These are phyloP conservation scores for Acanthochlamys bracteata DNA, from an alignment of 106 monocot genomes.

Conservation along the genomic window DNA sequence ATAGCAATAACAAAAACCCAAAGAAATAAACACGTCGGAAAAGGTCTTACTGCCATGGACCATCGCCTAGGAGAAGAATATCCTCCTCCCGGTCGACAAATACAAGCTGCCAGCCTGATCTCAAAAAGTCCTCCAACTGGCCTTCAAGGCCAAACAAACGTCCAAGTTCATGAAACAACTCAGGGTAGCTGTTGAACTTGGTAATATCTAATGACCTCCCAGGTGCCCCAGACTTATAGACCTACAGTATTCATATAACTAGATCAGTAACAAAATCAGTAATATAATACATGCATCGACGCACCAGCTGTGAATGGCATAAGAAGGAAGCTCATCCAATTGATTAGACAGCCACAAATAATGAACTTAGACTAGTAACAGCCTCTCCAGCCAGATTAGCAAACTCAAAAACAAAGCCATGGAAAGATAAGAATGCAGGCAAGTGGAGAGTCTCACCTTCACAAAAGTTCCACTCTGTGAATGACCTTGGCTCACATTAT, in stretches of 20 bases:
- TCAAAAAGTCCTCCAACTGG: constrained; percentile 65
- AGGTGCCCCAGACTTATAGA: constrained; percentile 63
- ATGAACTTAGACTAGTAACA: no score
- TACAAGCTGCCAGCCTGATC: constrained; percentile 99
- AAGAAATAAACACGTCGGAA: background rate
- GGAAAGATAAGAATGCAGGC: background rate
- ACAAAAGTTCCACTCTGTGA: constrained; percentile 57
- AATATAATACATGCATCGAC: no score
- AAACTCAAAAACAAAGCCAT: background rate
- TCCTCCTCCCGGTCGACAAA: constrained; percentile 88
- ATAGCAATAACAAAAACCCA: background rate
- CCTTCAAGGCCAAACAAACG: constrained; percentile 72
- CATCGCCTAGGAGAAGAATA: constrained; percentile 74
- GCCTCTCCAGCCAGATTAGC: background rate
- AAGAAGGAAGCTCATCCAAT: no score
- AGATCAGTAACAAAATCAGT: background rate
- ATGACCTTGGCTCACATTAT: constrained; percentile 28
- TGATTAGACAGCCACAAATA: no score
- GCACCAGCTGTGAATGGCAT: no score
- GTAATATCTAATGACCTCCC: constrained; percentile 81
- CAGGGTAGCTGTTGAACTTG: constrained; percentile 70
- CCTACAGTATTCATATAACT: constrained; percentile 15
- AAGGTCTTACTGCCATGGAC: constrained; percentile 71
- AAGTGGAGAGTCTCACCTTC: constrained; percentile 27
- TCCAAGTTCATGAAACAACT: constrained; percentile 69